Conservation (phyloP, 306 rosid genomes). For the Prunus persica region DNA sequence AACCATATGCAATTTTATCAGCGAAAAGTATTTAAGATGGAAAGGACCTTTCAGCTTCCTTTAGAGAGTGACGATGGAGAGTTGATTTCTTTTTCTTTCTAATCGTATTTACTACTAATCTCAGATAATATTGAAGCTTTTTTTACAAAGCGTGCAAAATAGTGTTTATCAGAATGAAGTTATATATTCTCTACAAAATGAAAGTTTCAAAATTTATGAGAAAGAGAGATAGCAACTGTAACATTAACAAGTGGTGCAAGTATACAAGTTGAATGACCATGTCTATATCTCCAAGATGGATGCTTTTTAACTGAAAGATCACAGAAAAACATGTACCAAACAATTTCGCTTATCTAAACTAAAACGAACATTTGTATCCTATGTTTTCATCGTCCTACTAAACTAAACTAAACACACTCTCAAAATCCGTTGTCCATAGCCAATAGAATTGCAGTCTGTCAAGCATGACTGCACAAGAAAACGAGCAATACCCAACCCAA, state of each 20-base stretch:
- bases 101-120: neutral
- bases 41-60: neutral
- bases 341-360: neutral
- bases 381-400: neutral
- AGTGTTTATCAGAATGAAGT: neutral
- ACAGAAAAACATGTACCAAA: neutral
- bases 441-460: neutral
- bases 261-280: neutral
- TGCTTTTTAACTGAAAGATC: neutral
- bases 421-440: neutral
- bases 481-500: neutral
- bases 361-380: neutral
- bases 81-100: neutral
- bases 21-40: constrained; percentile 1
- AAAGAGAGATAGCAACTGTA: neutral
- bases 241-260: neutral
- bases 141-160: neutral
- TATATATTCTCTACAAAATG: neutral
- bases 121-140: neutral
- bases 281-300: constrained; percentile 2
- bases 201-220: neutral
- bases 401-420: neutral
- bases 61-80: neutral
- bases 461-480: neutral
- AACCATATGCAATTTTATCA: constrained; percentile 33